Conservation (phyloP, 129 eudicot species). For the Lactuca sativa region DNA sequence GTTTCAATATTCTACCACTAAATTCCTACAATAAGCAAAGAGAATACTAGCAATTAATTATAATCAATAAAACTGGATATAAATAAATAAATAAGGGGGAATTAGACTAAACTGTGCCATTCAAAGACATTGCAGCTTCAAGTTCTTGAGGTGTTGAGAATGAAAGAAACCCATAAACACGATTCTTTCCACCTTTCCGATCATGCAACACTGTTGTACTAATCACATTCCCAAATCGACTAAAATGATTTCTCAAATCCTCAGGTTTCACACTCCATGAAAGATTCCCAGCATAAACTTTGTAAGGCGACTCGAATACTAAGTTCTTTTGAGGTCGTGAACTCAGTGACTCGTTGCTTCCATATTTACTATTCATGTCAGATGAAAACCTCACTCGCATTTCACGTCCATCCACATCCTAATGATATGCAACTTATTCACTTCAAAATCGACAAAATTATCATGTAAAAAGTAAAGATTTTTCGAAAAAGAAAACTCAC, state of each 20-base stretch:
- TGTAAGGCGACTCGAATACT: slow-evolving; percentile 45
- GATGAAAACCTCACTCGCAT: slow-evolving; percentile 45
- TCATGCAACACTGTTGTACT: slow-evolving; percentile 50
- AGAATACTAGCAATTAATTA: neutral
- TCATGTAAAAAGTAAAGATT: neutral
- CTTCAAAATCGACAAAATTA: neutral
- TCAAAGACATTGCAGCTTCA: slow-evolving; percentile 46
- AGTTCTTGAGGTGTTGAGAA: slow-evolving; percentile 44
- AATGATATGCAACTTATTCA: neutral
- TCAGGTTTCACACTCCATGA: slow-evolving; percentile 49
- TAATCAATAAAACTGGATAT: neutral
- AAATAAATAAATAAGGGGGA: neutral
- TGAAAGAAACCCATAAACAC: slow-evolving; percentile 50
- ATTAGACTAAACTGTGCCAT: slow-evolving; percentile 41
- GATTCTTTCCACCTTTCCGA: slow-evolving; percentile 47
- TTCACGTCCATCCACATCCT: slow-evolving; percentile 58
- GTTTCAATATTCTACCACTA: slow-evolving; percentile 41
- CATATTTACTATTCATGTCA: slow-evolving; percentile 34
- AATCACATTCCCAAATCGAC: slow-evolving; percentile 45
- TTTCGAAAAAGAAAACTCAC: slow-evolving; percentile 21
- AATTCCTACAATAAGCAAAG: slow-evolving; percentile 32
- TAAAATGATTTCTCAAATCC: slow-evolving; percentile 42
- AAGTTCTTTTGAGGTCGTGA: slow-evolving; percentile 35
- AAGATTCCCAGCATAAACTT: slow-evolving; percentile 49
- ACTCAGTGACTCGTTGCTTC: slow-evolving; percentile 33